phyloP scores from a whole-genome alignment of 768 basidiomycete species.

The Boletellus ananas region DNA sequence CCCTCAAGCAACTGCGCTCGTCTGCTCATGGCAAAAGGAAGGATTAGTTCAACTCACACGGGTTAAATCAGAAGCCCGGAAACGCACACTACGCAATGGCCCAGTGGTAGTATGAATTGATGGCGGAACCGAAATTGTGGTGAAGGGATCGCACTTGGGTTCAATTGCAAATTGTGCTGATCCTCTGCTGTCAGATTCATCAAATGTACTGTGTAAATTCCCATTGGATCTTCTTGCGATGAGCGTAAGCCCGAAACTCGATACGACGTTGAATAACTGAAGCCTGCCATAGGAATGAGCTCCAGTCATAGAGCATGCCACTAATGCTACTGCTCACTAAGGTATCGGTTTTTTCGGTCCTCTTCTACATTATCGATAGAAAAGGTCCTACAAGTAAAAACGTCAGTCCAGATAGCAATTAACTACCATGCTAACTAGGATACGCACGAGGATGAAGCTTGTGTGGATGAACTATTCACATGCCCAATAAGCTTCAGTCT shows the following conservation, averaged over 20 bases:
- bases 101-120: conserved; percentile 18
- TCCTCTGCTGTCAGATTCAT: conserved; percentile 30
- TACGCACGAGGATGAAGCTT: conserved; percentile 5
- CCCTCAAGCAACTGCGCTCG: conserved; percentile 40
- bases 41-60: background rate
- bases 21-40: conserved; percentile 13
- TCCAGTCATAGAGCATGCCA: too few relatives aligned
- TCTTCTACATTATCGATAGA: conserved; percentile 1
- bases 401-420: background rate
- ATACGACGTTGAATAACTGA: background rate
- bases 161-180: conserved; percentile 24
- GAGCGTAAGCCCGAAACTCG: conserved; percentile 2
- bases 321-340: background rate
- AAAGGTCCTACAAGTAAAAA: conserved; percentile 4
- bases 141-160: conserved; percentile 19
- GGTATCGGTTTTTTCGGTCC: background rate
- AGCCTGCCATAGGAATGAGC: background rate
- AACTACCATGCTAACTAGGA: background rate
- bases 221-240: conserved; percentile 15
- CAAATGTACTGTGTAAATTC: conserved; percentile 19
- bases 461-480: conserved; percentile 15
- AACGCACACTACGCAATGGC: conserved; percentile 18
- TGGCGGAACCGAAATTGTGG: conserved; percentile 17
- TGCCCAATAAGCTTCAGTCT: conserved; percentile 17
- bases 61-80: too few relatives aligned